A percentile compares a stretch with the other conserved stretches of the same genome.
phyloP scores from a whole-genome alignment of 2,329 filamentous ascomycete genomes.

The Diaporthe australafricana region DNA sequence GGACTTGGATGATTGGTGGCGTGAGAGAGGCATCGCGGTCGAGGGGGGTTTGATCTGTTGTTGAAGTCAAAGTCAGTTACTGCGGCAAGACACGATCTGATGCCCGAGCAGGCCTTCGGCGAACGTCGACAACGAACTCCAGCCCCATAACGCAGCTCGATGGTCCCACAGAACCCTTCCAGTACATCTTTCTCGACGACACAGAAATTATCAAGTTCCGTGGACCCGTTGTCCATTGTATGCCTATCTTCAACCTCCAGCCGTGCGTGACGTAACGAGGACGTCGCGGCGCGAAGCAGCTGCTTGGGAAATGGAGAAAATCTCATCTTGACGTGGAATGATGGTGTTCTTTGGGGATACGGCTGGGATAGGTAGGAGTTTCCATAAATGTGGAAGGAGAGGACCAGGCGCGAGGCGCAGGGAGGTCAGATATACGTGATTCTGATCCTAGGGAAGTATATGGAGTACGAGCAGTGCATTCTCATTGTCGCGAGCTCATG shows the following conservation, averaged over 20 bases:
- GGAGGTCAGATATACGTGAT: background rate
- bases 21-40: conserved; percentile 46
- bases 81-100: background rate
- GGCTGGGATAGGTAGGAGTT: background rate
- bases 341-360: background rate
- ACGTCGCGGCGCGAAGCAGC: background rate
- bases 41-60: conserved; percentile 51
- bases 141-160: conserved; percentile 6
- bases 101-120: background rate
- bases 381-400: background rate
- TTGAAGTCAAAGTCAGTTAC: conserved; percentile 32
- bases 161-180: conserved; percentile 5
- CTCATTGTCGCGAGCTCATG: too few species aligned
- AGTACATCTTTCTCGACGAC: conserved; percentile 6
- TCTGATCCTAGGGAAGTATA: too few species aligned
- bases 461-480: too few species aligned
- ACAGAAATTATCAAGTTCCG: conserved; percentile 3
- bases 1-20: conserved; percentile 53
- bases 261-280: background rate
- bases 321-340: background rate
- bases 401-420: background rate
- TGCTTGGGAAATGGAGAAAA: background rate
- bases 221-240: background rate
- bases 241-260: background rate
- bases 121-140: conserved; percentile 20